Evolutionary conservation across 2,329 filamentous ascomycete species (phyloP).

Genomic region (Colletotrichum karsti): DNA sequence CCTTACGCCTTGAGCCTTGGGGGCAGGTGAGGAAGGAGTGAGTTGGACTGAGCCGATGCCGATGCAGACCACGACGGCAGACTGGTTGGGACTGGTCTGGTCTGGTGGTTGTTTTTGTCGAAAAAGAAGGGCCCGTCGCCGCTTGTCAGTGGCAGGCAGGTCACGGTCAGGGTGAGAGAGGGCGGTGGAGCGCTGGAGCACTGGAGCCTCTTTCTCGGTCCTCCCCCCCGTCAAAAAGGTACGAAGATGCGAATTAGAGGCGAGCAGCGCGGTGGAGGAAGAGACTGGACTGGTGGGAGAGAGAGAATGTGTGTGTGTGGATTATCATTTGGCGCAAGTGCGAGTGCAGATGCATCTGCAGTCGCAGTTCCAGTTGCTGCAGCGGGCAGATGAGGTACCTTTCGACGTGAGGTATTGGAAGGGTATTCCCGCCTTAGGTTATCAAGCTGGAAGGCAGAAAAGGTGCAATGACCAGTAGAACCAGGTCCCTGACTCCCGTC

Average conservation of each 20-base stretch:
- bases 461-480: background rate
- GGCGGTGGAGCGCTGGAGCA: slow-evolving; percentile 11
- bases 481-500: slow-evolving; percentile 6
- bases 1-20: background rate
- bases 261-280: background rate
- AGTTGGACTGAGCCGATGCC: slow-evolving; percentile 18
- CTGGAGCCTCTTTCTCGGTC: slow-evolving; percentile 25
- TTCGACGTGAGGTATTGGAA: background rate
- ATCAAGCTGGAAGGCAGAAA: background rate
- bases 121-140: slow-evolving; percentile 20
- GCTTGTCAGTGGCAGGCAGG: slow-evolving; percentile 25
- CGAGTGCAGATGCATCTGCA: background rate
- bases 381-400: too few species aligned
- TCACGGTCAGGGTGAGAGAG: slow-evolving; percentile 24
- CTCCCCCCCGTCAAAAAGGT: background rate
- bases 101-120: slow-evolving; percentile 27
- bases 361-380: too few species aligned
- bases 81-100: slow-evolving; percentile 1
- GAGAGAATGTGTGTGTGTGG: background rate
- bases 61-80: slow-evolving; percentile 1
- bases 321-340: background rate
- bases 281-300: background rate
- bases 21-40: slow-evolving; percentile 21
- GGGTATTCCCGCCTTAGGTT: too few species aligned
- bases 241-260: slow-evolving; percentile 4